Conservation (phyloP, 2,329 filamentous ascomycete genomes). For the Helicocarpus griseus region DNA sequence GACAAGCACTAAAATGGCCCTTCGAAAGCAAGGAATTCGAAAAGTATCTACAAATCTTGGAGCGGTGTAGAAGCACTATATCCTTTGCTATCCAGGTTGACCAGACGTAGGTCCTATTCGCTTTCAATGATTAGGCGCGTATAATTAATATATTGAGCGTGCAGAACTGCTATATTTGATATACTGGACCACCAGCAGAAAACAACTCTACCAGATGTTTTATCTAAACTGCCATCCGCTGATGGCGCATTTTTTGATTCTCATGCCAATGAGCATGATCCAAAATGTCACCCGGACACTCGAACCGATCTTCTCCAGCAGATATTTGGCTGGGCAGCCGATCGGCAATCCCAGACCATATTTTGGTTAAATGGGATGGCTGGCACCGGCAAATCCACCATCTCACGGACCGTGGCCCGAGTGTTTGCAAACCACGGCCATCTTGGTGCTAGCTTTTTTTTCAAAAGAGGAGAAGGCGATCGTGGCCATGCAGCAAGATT, state of each 20-base stretch:
- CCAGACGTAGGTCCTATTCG: not conserved
- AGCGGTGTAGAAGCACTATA: not conserved
- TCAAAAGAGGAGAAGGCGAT: slow-evolving; percentile 16
- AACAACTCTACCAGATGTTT: not conserved
- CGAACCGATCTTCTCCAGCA: slow-evolving; percentile 14
- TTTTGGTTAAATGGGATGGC: slow-evolving; percentile 27
- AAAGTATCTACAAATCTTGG: not conserved
- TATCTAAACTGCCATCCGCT: not conserved
- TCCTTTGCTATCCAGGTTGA: not conserved
- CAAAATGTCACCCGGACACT: slow-evolving; percentile 15
- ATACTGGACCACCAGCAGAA: not conserved
- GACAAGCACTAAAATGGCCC: not conserved
- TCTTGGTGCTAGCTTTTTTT: slow-evolving; percentile 25
- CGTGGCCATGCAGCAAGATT: slow-evolving; percentile 15
- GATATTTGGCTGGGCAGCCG: slow-evolving; percentile 13
- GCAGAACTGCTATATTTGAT: not conserved
- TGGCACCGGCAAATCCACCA: slow-evolving; percentile 26
- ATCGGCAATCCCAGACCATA: slow-evolving; percentile 11
- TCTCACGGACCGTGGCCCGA: slow-evolving; percentile 20
- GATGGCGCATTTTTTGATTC: slow-evolving; percentile 6
- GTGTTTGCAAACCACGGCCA: slow-evolving; percentile 2
- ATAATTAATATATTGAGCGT: not conserved
- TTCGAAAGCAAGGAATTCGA: not conserved
- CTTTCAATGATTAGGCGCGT: not conserved
- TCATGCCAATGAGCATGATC: slow-evolving; percentile 4